Conservation (phyloP, 768 basidiomycete genomes). For the Tulasnella calospora region DNA sequence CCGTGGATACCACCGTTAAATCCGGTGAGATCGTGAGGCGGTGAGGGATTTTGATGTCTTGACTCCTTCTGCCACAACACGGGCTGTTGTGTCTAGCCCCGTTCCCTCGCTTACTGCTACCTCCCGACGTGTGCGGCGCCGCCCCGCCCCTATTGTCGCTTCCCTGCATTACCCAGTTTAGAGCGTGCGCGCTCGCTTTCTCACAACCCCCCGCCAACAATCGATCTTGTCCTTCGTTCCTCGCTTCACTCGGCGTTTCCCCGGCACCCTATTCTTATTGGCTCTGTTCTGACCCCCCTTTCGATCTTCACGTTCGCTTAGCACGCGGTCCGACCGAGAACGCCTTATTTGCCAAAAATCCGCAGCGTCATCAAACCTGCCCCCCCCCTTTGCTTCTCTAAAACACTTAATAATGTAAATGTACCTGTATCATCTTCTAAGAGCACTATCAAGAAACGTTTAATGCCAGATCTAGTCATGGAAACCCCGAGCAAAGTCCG, state of each 20-base stretch:
- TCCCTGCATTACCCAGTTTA: neutral
- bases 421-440: neutral
- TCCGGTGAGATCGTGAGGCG: neutral
- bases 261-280: neutral
- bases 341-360: neutral
- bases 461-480: neutral
- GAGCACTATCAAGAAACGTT: neutral
- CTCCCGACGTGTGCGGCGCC: neutral
- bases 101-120: neutral
- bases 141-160: neutral
- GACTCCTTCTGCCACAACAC: neutral
- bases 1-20: no score
- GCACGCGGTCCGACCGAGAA: neutral
- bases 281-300: neutral
- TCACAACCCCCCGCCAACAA: neutral
- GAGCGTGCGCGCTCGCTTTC: neutral
- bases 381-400: neutral
- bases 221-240: neutral
- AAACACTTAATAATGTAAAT: no score
- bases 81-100: neutral
- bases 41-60: neutral
- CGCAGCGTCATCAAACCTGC: neutral
- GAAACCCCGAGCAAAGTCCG: neutral
- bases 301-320: neutral
- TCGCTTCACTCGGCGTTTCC: neutral